These are phyloP conservation scores for Diaporthe sp. DNA, from an alignment of 2,329 filamentous ascomycete genomes.

Conservation along the genomic window DNA sequence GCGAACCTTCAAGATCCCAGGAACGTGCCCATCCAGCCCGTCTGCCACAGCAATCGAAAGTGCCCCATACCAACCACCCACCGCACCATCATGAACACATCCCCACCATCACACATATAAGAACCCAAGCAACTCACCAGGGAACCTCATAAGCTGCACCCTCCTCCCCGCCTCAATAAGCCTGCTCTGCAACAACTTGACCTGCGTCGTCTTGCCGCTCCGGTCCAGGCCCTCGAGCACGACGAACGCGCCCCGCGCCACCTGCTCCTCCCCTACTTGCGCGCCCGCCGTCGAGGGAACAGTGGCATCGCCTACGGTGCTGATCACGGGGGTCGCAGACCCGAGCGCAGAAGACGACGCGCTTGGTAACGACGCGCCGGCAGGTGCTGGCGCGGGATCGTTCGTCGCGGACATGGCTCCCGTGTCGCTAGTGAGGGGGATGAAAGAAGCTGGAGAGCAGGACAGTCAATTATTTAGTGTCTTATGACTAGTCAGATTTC, in stretches of 20 bases:
- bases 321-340: neutral
- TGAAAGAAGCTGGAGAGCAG: too few relatives aligned
- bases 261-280: too few relatives aligned
- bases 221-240: constrained; percentile 91
- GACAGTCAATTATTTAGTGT: neutral
- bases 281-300: neutral
- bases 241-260: constrained; percentile 73
- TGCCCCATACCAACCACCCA: neutral
- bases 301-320: neutral
- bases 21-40: neutral
- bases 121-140: constrained; percentile 56
- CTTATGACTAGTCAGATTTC: neutral
- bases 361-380: neutral
- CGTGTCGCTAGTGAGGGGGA: neutral
- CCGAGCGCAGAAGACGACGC: neutral
- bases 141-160: constrained; percentile 69
- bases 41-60: neutral
- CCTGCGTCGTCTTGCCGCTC: constrained; percentile 94
- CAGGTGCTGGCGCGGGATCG: neutral
- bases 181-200: constrained; percentile 72
- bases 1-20: too few relatives aligned
- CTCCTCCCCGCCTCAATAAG: constrained; percentile 62
- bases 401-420: neutral
- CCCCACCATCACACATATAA: neutral
- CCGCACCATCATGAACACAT: neutral